Base-by-base conservation (phyloP, 371 early-diverging fungal genomes). In the Rhizomucor pusillus region DNA sequence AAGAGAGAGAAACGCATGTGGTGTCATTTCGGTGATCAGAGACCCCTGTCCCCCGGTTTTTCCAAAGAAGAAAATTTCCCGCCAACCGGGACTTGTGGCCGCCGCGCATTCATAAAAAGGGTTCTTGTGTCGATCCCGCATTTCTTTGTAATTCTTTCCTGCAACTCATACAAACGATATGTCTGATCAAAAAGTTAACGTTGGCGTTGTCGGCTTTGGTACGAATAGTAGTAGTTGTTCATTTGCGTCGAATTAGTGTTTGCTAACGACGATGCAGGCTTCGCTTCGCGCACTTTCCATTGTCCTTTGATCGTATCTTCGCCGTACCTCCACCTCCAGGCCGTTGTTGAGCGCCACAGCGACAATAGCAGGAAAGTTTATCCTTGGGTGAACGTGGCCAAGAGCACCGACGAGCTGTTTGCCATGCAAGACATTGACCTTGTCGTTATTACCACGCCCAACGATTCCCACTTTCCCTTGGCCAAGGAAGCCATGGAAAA, bases 171-270 rank as follows among this genome's bases (percentile, higher is more conserved):
- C 3, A 7, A 29, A 41, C 41, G 12, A 41, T 5, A 52, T 52
- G 53, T 19, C 29, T 29, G 44, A n/a, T 1, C 43, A 33, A 34
- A 69, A 68, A 57, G 77, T 87, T 51, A 85, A 81, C 44, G 88
- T 88, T 49, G 88, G 85, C 51, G 81, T 88, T 40, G 72, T 88
- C 48, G 88, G 87, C 33, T 88, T 84, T 72, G 88, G 88, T 77
- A 82, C 74, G 79, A 46, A 7, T 13, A 20, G 47, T 20, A 19
- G n/a, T n/a, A 43, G 35, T 23, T 13, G 43, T 41, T 39, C 47
- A n/a, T 41, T 13, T 23, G 12, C 18, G 23, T 48, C 16, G 29
- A 16, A 3, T 13, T 13, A 34, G 37, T 23, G 24, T n/a, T 14
- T 47, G 37, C 19, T 25, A 11, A 40, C 35, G n/a, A 24, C 41